Evolutionary conservation across 306 rosid genomes (phyloP).

Genomic region (Inga laurina): DNA sequence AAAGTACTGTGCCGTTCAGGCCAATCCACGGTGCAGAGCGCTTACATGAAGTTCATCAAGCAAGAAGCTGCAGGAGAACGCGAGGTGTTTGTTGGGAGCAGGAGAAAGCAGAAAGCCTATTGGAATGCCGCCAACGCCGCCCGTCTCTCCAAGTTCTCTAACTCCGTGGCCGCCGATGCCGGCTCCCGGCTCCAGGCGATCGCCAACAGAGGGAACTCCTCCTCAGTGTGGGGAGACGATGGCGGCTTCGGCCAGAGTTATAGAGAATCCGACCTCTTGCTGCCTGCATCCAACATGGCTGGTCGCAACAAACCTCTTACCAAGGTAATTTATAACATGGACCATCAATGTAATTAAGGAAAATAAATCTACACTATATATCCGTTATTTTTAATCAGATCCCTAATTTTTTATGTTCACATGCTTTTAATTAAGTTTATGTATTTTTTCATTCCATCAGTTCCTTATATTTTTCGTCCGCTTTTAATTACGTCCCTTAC

Average conservation of each 20-base stretch:
- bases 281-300: constrained; percentile 47
- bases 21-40: constrained; percentile 51
- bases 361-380: too few species aligned
- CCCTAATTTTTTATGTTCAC: too few species aligned
- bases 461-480: too few species aligned
- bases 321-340: neutral
- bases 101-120: constrained; percentile 50
- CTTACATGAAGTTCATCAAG: constrained; percentile 40
- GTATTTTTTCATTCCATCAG: too few species aligned
- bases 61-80: constrained; percentile 30
- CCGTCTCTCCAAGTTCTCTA: constrained; percentile 63
- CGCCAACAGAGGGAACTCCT: constrained; percentile 44
- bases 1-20: constrained; percentile 49
- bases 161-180: constrained; percentile 57
- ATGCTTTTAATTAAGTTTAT: too few species aligned
- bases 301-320: constrained; percentile 38
- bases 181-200: constrained; percentile 48
- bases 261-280: constrained; percentile 54
- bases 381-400: too few species aligned
- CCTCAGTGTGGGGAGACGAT: constrained; percentile 63
- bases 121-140: constrained; percentile 38
- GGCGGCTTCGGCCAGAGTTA: constrained; percentile 43
- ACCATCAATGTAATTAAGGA: neutral
- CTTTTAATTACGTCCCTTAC: too few species aligned
- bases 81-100: constrained; percentile 30